phyloP scores from a whole-genome alignment of 805 yeast genomes.

The Spathaspora sp. region DNA sequence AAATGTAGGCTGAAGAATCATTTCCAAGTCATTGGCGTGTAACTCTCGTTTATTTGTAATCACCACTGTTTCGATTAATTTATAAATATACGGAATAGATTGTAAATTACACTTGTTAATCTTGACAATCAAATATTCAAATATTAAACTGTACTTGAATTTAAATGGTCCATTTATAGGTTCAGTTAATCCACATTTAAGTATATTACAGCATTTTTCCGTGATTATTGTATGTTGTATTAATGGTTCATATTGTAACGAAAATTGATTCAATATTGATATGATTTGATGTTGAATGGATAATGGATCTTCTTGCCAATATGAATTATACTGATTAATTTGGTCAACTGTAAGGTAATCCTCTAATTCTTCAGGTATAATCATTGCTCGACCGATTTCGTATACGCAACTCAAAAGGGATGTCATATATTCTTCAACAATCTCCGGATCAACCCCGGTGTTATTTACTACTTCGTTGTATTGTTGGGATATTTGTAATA shows the following conservation, averaged over 20 bases:
- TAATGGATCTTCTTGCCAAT: conserved; percentile 50
- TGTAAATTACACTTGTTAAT: conserved; percentile 20
- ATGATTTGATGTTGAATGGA: conserved; percentile 41
- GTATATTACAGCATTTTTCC: conserved; percentile 60
- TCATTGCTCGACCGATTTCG: conserved; percentile 71
- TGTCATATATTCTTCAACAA: conserved; percentile 42
- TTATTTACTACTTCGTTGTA: conserved; percentile 6
- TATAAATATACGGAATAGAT: conserved; percentile 42
- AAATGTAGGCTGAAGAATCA: conserved; percentile 37
- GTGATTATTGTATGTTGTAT: conserved; percentile 47
- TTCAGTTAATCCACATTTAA: conserved; percentile 65
- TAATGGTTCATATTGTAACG: conserved; percentile 35
- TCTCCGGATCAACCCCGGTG: conserved; percentile 5
- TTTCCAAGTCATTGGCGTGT: conserved; percentile 29
- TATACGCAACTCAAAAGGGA: conserved; percentile 61
- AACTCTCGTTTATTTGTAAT: conserved; percentile 23
- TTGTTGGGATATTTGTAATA: conserved; percentile 5
- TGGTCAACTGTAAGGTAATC: conserved; percentile 35
- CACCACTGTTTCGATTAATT: conserved; percentile 43
- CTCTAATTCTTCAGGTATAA: conserved; percentile 51
- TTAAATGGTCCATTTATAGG: conserved; percentile 63
- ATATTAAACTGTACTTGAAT: conserved; percentile 37
- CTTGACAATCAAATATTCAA: conserved; percentile 37
- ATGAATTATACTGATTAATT: conserved; percentile 21
- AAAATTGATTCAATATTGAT: conserved; percentile 37